phyloP scores from a whole-genome alignment of 345 rosid genomes.

The Eucalyptus urophylla region DNA sequence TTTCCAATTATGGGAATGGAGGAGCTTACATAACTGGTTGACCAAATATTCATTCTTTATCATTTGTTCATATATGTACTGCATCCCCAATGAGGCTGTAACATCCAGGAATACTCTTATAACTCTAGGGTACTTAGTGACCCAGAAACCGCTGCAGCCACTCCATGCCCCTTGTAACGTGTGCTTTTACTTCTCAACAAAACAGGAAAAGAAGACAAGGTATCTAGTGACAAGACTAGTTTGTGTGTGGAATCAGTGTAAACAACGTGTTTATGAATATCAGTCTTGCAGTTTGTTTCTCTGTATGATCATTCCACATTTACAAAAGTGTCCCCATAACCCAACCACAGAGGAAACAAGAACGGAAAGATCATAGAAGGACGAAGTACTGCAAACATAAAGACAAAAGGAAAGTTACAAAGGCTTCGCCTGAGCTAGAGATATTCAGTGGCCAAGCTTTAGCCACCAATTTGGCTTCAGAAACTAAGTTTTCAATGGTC shows the following conservation, averaged over 20 bases:
- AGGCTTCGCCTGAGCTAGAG: not conserved
- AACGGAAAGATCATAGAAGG: not conserved
- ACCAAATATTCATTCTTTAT: constrained; percentile 35
- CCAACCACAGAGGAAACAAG: not conserved
- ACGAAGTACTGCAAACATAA: not conserved
- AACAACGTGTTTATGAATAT: not conserved
- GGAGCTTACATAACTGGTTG: constrained; percentile 28
- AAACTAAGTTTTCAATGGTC: not conserved
- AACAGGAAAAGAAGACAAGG: not conserved
- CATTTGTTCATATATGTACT: constrained; percentile 25
- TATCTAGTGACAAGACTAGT: not conserved
- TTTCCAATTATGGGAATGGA: constrained; percentile 20
- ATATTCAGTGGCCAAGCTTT: not conserved
- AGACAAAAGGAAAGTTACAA: not conserved
- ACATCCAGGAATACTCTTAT: not conserved
- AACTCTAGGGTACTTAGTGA: not conserved
- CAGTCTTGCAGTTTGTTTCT: not conserved
- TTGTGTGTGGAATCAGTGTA: not conserved
- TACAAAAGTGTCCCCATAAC: not conserved
- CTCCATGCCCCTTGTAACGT: not conserved
- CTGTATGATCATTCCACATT: not conserved
- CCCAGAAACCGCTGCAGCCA: not conserved
- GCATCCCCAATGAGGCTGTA: not conserved
- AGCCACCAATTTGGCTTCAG: not conserved
- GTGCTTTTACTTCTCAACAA: not conserved